A percentile compares a stretch with the other conserved stretches of the same genome.
phyloP scores from a whole-genome alignment of 345 rosid species.

The Heritiera littoralis region DNA sequence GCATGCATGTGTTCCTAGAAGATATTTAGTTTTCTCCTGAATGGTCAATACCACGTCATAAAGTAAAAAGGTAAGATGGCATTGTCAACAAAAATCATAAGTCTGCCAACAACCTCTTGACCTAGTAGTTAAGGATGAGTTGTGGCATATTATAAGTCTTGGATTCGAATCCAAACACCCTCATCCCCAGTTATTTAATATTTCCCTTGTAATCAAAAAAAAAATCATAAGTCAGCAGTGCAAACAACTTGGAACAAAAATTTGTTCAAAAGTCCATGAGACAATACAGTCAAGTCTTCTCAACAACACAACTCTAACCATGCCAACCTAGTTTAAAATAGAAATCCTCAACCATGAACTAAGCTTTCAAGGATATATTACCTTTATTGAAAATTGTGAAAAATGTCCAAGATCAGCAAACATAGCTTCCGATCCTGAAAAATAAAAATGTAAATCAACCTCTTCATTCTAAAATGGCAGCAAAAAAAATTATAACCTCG shows the following conservation, averaged over 20 bases:
- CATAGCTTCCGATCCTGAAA: constrained; percentile 96
- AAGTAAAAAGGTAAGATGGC: background rate
- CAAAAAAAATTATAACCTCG: background rate
- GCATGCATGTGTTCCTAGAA: background rate
- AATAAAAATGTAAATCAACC: background rate
- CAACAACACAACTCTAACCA: background rate
- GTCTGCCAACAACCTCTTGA: too few relatives aligned
- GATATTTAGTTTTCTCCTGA: background rate
- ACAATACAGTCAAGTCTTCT: background rate
- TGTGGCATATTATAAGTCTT: too few relatives aligned
- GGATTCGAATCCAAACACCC: too few relatives aligned
- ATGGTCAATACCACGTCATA: background rate
- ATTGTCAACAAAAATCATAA: background rate
- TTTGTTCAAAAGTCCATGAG: background rate
- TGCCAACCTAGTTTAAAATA: background rate
- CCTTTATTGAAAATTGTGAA: constrained; percentile 86
- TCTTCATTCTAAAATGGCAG: background rate
- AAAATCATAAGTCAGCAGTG: background rate
- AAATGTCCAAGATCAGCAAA: constrained; percentile 98
- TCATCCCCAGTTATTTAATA: too few relatives aligned
- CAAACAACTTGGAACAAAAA: background rate
- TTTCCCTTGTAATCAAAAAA: too few relatives aligned
- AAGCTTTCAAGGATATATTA: constrained; percentile 19
- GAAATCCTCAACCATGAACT: background rate
- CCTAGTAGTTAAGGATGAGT: too few relatives aligned